phyloP scores from a whole-genome alignment of 2,329 filamentous ascomycete species.

The Xylaria sp. region DNA sequence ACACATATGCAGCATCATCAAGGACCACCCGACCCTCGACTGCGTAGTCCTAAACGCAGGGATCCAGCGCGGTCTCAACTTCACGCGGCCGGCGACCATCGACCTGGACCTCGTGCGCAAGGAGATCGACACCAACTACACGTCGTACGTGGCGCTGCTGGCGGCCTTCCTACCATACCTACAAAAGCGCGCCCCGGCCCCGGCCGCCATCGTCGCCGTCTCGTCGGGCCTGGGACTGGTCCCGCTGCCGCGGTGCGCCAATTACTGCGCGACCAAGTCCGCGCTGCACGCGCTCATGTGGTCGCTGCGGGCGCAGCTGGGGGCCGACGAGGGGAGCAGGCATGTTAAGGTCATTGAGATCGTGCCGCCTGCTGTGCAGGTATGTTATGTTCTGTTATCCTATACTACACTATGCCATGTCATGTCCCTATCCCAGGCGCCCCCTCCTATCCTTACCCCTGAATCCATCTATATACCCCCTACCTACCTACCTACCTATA shows the following conservation, averaged over 20 bases:
- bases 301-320: conserved; percentile 57
- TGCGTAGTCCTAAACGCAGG: conserved; percentile 68
- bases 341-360: conserved; percentile 60
- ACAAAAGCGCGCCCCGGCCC: conserved; percentile 39
- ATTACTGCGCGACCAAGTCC: conserved; percentile 65
- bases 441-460: not conserved
- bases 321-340: conserved; percentile 40
- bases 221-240: conserved; percentile 60
- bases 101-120: conserved; percentile 53
- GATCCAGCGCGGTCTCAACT: conserved; percentile 61
- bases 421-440: no score
- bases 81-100: conserved; percentile 55
- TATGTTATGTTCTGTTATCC: not conserved
- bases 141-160: conserved; percentile 57
- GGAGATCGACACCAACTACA: conserved; percentile 62
- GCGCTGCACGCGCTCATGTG: conserved; percentile 62
- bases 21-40: conserved; percentile 62
- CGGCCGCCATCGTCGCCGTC: conserved; percentile 49
- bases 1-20: conserved; percentile 48
- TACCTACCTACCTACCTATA: not conserved
- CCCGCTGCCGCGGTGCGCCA: conserved; percentile 58
- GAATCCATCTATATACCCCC: no score
- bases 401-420: not conserved
- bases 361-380: conserved; percentile 57
- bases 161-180: conserved; percentile 61